phyloP scores from a whole-genome alignment of 164 flowering plant genomes.

The Macadamia tetraphylla region DNA sequence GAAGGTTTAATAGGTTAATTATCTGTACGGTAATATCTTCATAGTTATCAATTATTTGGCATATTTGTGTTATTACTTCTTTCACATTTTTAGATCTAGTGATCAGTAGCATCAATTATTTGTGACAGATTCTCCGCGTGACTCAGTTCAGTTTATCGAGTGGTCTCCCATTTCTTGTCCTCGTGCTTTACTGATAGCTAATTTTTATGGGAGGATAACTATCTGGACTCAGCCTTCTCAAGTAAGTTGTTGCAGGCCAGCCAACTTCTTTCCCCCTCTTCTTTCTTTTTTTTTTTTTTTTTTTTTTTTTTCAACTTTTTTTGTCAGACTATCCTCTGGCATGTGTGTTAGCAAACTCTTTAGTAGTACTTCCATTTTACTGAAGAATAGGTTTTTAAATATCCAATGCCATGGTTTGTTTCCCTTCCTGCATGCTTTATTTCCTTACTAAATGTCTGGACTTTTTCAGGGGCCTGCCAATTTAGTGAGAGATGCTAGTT shows the following conservation, averaged over 20 bases:
- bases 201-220: slow-evolving; percentile 93
- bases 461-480: slow-evolving; percentile 69
- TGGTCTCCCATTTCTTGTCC: slow-evolving; percentile 96
- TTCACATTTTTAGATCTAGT: not conserved
- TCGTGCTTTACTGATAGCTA: slow-evolving; percentile 85
- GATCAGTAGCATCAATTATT: slow-evolving; percentile 2
- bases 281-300: not conserved
- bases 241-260: slow-evolving; percentile 35
- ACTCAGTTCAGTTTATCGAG: slow-evolving; percentile 96
- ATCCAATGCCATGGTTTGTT: not conserved
- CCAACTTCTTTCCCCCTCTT: not conserved
- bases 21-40: no score
- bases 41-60: no score
- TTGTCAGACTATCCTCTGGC: not conserved
- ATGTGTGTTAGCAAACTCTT: not conserved
- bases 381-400: no score
- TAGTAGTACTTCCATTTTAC: no score
- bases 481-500: slow-evolving; percentile 80
- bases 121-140: slow-evolving; percentile 92
- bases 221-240: slow-evolving; percentile 93
- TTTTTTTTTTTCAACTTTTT: not conserved
- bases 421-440: not conserved
- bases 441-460: not conserved
- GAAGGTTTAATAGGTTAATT: no score
- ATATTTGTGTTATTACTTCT: not conserved